Evolutionary conservation across 129 eudicot species (phyloP).

Genomic region (Tagetes erecta): DNA sequence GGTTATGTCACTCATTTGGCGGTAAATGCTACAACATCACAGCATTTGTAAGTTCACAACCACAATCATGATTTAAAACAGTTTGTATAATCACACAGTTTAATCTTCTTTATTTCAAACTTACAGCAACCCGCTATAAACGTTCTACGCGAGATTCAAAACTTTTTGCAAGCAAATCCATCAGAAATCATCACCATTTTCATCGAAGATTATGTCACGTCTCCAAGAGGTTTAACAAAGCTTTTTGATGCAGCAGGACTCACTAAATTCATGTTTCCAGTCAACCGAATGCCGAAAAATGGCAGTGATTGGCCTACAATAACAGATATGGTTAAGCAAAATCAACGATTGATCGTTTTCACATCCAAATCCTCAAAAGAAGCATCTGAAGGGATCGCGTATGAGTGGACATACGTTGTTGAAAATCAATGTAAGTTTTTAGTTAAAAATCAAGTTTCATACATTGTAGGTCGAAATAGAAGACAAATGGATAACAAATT

Average conservation of each 20-base stretch:
- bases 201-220: conserved; percentile 78
- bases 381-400: conserved; percentile 78
- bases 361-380: conserved; percentile 70
- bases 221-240: conserved; percentile 66
- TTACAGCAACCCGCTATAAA: conserved; percentile 88
- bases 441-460: too few relatives aligned
- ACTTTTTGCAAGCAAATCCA: conserved; percentile 68
- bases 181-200: conserved; percentile 82
- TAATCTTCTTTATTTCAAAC: conserved; percentile 5
- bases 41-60: conserved; percentile 67
- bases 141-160: conserved; percentile 60
- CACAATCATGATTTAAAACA: not conserved
- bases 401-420: conserved; percentile 80
- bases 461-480: too few relatives aligned
- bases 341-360: conserved; percentile 83
- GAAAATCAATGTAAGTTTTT: conserved; percentile 84
- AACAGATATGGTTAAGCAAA: conserved; percentile 73
- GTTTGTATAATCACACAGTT: not conserved
- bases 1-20: conserved; percentile 87
- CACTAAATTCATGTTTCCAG: conserved; percentile 64
- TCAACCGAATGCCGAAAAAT: conserved; percentile 75
- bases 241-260: conserved; percentile 85
- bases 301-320: conserved; percentile 95
- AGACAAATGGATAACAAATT: too few relatives aligned
- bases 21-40: conserved; percentile 80